phyloP scores from a whole-genome alignment of 805 yeast genomes.

The Pichia heedii region DNA sequence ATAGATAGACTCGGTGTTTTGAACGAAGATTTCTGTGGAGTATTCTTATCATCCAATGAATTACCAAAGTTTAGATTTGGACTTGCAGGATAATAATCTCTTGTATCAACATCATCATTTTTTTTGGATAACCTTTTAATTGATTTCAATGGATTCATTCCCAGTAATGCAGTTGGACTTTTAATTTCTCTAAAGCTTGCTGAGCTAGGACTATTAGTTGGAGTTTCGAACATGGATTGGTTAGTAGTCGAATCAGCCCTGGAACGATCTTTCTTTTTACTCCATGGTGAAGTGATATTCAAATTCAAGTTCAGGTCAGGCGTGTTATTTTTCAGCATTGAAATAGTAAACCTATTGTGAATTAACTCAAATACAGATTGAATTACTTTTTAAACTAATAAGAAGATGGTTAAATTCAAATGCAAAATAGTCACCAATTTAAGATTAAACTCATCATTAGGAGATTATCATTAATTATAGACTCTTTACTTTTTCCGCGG shows the following conservation, averaged over 20 bases:
- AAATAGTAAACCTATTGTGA: no score
- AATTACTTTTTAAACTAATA: no score
- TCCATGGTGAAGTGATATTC: slow-evolving; percentile 7
- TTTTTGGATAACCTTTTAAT: slow-evolving; percentile 8
- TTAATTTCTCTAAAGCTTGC: neutral
- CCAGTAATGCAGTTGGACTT: neutral
- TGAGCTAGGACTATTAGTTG: neutral
- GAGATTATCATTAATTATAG: no score
- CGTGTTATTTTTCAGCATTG: slow-evolving; percentile 6
- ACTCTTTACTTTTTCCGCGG: no score
- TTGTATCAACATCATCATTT: slow-evolving; percentile 9
- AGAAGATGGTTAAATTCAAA: no score
- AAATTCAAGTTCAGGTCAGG: slow-evolving; percentile 6
- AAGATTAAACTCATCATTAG: no score
- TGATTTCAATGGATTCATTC: slow-evolving; percentile 9
- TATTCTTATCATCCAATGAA: slow-evolving; percentile 1
- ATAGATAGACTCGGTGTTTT: slow-evolving; percentile 7
- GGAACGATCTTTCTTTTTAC: neutral
- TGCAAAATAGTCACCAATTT: no score
- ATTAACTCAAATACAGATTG: no score
- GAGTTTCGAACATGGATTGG: neutral
- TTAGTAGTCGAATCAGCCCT: neutral
- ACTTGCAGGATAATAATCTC: slow-evolving; percentile 13
- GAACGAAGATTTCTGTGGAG: neutral
- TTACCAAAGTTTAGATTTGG: slow-evolving; percentile 12